phyloP scores from a whole-genome alignment of 2,329 filamentous ascomycete genomes.

The Ophiostoma himal-ulmi region DNA sequence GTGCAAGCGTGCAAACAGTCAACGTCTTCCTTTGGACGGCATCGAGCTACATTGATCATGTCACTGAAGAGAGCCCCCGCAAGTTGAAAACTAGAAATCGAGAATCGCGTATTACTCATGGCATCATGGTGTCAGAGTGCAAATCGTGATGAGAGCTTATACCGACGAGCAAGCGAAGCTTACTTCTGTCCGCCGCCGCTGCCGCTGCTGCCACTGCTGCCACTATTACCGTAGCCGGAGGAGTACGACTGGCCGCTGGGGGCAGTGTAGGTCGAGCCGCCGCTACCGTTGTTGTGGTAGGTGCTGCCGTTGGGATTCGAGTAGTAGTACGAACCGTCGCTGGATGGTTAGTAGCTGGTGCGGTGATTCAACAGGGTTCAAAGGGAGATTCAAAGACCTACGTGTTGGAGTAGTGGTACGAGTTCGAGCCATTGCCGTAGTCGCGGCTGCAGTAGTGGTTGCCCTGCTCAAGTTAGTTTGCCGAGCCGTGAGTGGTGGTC shows the following conservation, averaged over 20 bases:
- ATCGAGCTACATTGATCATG: not conserved
- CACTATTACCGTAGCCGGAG: constrained; percentile 27
- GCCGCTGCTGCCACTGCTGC: constrained; percentile 16
- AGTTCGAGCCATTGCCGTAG: constrained; percentile 57
- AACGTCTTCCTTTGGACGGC: not conserved
- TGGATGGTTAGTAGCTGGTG: not conserved
- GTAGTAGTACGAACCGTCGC: constrained; percentile 66
- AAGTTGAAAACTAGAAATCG: too few species aligned
- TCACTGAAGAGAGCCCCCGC: not conserved
- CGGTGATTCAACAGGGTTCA: too few species aligned
- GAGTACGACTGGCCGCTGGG: constrained; percentile 39
- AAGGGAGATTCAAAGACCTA: constrained; percentile 30
- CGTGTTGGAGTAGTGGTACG: constrained; percentile 64
- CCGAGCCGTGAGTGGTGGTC: not conserved
- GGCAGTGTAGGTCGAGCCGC: constrained; percentile 55
- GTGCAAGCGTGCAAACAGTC: not conserved
- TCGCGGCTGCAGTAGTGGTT: constrained; percentile 63
- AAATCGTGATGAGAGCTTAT: too few species aligned
- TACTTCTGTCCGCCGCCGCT: constrained; percentile 2
- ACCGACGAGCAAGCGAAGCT: not conserved
- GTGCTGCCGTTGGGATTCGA: constrained; percentile 62
- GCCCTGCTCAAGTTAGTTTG: constrained; percentile 41
- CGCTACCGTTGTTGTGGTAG: constrained; percentile 59
- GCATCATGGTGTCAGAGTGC: too few species aligned
- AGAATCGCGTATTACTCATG: too few species aligned